Base-by-base conservation (phyloP, 257 asterid species). In the Ballota nigra region DNA sequence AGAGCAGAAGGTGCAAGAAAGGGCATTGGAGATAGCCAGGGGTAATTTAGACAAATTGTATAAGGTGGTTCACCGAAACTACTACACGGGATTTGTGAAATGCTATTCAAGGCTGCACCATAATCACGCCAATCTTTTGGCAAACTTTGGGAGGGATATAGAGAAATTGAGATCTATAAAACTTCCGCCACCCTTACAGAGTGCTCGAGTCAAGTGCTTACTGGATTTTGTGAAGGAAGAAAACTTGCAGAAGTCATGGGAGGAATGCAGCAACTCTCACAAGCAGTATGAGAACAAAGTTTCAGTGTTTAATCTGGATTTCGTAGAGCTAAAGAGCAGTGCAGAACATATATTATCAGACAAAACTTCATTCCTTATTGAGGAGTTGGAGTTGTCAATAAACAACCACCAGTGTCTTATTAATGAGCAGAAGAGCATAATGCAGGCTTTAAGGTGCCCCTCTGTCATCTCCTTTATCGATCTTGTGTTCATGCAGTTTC, bases 161-260 rank as follows among this genome's bases (percentile, higher is more conserved):
- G 96, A 92, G 71, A 92, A 79, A 77, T 81, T 89, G 83, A 88
- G 86, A 71, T 80, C 88, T 72, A 67, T 86, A 51, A 84, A 74
- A 62, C 77, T 92, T 77, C 75, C 83, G 40, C 94, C 98, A 23
- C 73, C 80, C 9, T 79, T 92, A 61, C 90, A 84, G 71, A 72
- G 78, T 63, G 75, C 79, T 72, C 84, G 82, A 33, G 82, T 88
- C 49, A 88, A 81, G 84, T 86, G 91, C 76, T 83, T 92, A 72
- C 83, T 88, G 79, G 96, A 92, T 77, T 89, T 92, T 64, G 87
- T 92, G 74, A 86, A 88, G 86, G 98, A 86, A 71, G 96, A 89
- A 61, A 85, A 81, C 78, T 84, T 92, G 83, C 77, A 78, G 77
- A 92, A 89, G 84, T 66, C 83, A 62, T 83, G 83, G 65, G 96